Percentiles rank a stretch among this genome's conserved stretches.
Conservation (phyloP, 306 rosid species). For the Glycine latifolia region DNA sequence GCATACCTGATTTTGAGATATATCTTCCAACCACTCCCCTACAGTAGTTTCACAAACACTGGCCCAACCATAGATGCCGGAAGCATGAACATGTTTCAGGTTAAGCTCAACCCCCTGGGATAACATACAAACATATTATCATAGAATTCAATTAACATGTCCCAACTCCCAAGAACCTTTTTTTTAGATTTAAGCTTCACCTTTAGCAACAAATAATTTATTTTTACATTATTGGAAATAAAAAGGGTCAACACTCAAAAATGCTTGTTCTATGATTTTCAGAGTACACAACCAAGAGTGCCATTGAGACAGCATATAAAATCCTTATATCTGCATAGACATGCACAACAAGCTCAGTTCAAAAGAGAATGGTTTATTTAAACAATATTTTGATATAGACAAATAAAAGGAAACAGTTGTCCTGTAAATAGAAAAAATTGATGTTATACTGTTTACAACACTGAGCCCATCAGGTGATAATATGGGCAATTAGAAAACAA, state of each 20-base stretch:
- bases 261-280: slow-evolving; percentile 30
- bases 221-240: slow-evolving; percentile 6
- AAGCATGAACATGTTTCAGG: slow-evolving; percentile 85
- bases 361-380: slow-evolving; percentile 10
- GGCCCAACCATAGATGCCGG: slow-evolving; percentile 96
- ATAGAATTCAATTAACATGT: slow-evolving; percentile 31
- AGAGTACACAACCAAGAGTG: slow-evolving; percentile 27
- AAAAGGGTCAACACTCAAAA: background rate
- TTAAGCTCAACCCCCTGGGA: slow-evolving; percentile 89
- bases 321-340: background rate
- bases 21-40: slow-evolving; percentile 96
- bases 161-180: slow-evolving; percentile 24
- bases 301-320: background rate
- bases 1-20: slow-evolving; percentile 91
- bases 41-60: slow-evolving; percentile 81
- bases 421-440: background rate
- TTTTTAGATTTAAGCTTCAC: slow-evolving; percentile 13
- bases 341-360: slow-evolving; percentile 15
- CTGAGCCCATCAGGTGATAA: slow-evolving; percentile 19
- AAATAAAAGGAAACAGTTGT: slow-evolving; percentile 28
- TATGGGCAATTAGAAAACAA: slow-evolving; percentile 5
- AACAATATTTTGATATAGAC: background rate
- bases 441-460: slow-evolving; percentile 29
- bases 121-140: slow-evolving; percentile 46
- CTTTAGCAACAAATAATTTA: background rate